These are phyloP conservation scores for Gaultheria prostrata DNA, from an alignment of 148 eudicot species.

Conservation along the genomic window DNA sequence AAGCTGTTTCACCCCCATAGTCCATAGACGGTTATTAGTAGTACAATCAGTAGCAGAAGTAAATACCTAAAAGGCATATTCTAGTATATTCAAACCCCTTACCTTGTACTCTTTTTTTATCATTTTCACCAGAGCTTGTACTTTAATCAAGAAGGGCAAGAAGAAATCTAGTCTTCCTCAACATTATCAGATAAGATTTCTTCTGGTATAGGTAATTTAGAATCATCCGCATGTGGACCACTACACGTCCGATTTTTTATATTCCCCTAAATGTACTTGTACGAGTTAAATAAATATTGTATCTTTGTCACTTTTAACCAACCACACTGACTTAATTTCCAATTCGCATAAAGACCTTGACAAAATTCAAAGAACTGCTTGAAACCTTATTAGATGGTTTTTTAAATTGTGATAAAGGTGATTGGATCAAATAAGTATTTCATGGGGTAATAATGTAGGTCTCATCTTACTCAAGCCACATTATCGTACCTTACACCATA, in stretches of 20 bases:
- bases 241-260: neutral
- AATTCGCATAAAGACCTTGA: neutral
- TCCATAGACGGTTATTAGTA: neutral
- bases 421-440: neutral
- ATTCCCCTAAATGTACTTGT: neutral
- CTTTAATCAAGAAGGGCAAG: neutral
- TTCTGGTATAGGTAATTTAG: neutral
- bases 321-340: neutral
- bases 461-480: neutral
- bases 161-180: neutral
- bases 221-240: neutral
- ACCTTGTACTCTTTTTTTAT: too few relatives aligned
- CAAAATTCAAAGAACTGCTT: neutral
- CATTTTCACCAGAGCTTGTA: too few relatives aligned
- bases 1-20: neutral
- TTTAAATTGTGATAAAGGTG: neutral
- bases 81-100: neutral
- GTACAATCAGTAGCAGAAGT: neutral
- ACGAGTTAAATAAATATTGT: neutral
- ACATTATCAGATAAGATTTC: neutral
- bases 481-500: neutral
- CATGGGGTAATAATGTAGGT: neutral
- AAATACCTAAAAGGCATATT: neutral
- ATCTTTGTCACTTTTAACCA: neutral
- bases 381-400: neutral